A percentile compares a stretch with the other conserved stretches of the same genome.
These are phyloP conservation scores for Cylindricascospora bacillispora DNA, from an alignment of 1,139 yeast species.

Conservation along the genomic window DNA sequence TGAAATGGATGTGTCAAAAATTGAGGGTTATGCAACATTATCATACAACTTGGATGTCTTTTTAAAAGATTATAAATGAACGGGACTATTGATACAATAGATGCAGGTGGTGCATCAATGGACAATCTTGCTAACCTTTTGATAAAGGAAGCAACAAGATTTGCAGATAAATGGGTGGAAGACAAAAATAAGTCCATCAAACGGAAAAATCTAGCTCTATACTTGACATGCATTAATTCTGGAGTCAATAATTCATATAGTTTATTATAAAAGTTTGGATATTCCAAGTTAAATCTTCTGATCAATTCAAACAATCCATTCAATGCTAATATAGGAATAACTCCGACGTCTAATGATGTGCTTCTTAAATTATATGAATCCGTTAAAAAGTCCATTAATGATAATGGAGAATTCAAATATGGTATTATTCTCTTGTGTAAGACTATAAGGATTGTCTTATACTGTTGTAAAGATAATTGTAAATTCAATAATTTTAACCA, in stretches of 20 bases:
- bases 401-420: conserved; percentile 63
- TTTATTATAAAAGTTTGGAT: conserved; percentile 80
- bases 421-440: conserved; percentile 82
- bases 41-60: conserved; percentile 89
- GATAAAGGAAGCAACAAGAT: conserved; percentile 78
- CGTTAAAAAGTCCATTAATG: conserved; percentile 84
- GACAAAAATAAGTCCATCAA: conserved; percentile 73
- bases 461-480: conserved; percentile 38
- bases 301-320: conserved; percentile 82
- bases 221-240: conserved; percentile 59
- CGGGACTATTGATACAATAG: conserved; percentile 80
- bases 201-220: conserved; percentile 80
- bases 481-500: conserved; percentile 47
- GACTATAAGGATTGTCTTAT: conserved; percentile 54
- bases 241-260: conserved; percentile 72
- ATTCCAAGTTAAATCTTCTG: conserved; percentile 73
- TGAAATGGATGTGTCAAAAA: conserved; percentile 20
- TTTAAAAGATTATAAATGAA: conserved; percentile 79
- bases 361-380: conserved; percentile 50
- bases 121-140: conserved; percentile 69
- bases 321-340: conserved; percentile 67
- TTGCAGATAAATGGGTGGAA: conserved; percentile 78
- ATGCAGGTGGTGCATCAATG: conserved; percentile 77
- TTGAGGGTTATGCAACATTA: conserved; percentile 49
- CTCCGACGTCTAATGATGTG: conserved; percentile 40